A percentile compares a stretch with the other conserved stretches of the same genome.
Conservation (phyloP, 495 filamentous ascomycete species). For the Jackrogersella multiformis region DNA sequence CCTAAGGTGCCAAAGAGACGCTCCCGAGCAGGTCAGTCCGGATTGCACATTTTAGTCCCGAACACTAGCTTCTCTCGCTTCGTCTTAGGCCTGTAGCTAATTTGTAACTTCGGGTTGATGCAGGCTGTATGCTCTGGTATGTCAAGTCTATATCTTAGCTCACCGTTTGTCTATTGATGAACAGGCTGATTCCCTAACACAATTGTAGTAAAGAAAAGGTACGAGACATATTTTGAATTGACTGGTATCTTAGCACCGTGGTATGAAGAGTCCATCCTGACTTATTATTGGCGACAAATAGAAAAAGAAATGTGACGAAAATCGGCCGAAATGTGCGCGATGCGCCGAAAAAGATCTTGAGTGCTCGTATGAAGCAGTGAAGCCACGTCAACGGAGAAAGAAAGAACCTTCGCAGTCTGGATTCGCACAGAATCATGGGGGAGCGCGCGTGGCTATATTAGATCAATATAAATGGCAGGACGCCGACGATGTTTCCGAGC, state of each 20-base stretch:
- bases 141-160: conserved; percentile 31
- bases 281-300: conserved; percentile 32
- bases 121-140: conserved; percentile 69
- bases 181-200: conserved; percentile 26
- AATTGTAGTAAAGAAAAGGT: conserved; percentile 61
- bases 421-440: conserved; percentile 7
- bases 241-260: background rate
- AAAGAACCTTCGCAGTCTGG: conserved; percentile 42
- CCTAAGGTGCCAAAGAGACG: conserved; percentile 69
- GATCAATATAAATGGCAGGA: conserved; percentile 33
- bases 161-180: conserved; percentile 4
- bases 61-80: background rate
- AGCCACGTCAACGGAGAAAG: conserved; percentile 65
- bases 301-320: conserved; percentile 75
- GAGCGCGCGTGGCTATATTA: background rate
- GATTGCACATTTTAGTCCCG: conserved; percentile 12
- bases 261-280: conserved; percentile 24
- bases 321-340: conserved; percentile 65
- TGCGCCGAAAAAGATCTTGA: conserved; percentile 62
- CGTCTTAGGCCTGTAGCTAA: conserved; percentile 22
- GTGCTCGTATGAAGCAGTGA: conserved; percentile 66
- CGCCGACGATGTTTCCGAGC: conserved; percentile 24
- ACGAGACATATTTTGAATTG: conserved; percentile 10
- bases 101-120: conserved; percentile 16
- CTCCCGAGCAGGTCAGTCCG: conserved; percentile 67